A percentile compares a stretch with the other conserved stretches of the same genome.
These are phyloP conservation scores for Lactarius pseudohatsudake DNA, from an alignment of 768 basidiomycete genomes.

Conservation along the genomic window DNA sequence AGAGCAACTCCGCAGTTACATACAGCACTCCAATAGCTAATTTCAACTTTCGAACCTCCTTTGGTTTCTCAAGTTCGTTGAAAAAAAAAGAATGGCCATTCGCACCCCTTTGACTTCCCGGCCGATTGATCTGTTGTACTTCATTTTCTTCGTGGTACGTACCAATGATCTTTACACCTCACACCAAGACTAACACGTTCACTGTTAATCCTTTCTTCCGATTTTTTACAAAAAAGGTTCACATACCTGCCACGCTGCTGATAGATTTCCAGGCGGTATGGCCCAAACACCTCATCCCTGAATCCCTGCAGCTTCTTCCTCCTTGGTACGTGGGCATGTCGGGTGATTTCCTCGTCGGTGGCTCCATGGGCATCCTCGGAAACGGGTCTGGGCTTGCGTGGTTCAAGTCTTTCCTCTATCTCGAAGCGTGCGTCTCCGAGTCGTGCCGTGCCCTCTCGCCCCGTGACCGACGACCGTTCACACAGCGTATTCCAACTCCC, in stretches of 20 bases:
- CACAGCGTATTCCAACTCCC: constrained; percentile 71
- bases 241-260: constrained; percentile 66
- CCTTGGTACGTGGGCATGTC: constrained; percentile 56
- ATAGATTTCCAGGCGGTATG: constrained; percentile 72
- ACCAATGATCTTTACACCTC: background rate
- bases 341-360: constrained; percentile 65
- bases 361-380: constrained; percentile 46
- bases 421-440: constrained; percentile 53
- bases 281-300: constrained; percentile 51
- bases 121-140: constrained; percentile 67
- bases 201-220: background rate
- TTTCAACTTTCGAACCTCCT: background rate
- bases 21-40: background rate
- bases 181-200: background rate
- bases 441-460: background rate
- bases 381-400: constrained; percentile 44
- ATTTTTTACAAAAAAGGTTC: constrained; percentile 43
- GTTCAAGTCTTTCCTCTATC: constrained; percentile 63
- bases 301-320: constrained; percentile 44
- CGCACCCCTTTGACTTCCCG: constrained; percentile 50
- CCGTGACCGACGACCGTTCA: background rate
- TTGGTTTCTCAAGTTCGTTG: background rate
- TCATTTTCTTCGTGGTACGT: constrained; percentile 64
- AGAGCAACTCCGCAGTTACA: no score
- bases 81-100: background rate